Conservation (phyloP, 805 yeast species). For the Candida taoyuanica region DNA sequence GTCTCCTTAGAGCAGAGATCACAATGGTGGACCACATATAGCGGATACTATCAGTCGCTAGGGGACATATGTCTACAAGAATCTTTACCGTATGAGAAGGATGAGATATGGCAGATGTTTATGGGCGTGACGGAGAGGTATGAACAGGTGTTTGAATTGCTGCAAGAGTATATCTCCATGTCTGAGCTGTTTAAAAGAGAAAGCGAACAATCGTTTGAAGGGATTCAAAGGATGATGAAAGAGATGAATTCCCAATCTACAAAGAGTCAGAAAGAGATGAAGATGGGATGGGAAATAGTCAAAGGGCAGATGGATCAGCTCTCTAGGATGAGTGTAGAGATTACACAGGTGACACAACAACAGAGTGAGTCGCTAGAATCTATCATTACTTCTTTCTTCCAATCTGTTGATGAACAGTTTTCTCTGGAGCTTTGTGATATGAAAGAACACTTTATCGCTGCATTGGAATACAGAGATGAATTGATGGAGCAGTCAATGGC, state of each 20-base stretch:
- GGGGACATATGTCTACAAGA: slow-evolving; percentile 50
- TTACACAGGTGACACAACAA: slow-evolving; percentile 11
- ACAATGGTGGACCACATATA: slow-evolving; percentile 73
- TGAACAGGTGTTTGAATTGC: slow-evolving; percentile 15
- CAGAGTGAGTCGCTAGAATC: slow-evolving; percentile 13
- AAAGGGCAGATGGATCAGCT: slow-evolving; percentile 14
- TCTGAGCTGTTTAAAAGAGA: slow-evolving; percentile 18
- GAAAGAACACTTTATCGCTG: slow-evolving; percentile 13
- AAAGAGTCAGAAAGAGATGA: slow-evolving; percentile 9
- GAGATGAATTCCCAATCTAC: slow-evolving; percentile 9
- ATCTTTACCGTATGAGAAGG: slow-evolving; percentile 47
- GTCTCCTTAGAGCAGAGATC: slow-evolving; percentile 37
- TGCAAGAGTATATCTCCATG: slow-evolving; percentile 18
- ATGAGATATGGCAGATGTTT: slow-evolving; percentile 42
- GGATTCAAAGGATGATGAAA: slow-evolving; percentile 14
- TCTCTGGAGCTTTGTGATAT: slow-evolving; percentile 8
- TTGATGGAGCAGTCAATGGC: slow-evolving; percentile 8
- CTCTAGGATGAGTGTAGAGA: slow-evolving; percentile 14
- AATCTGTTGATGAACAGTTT: slow-evolving; percentile 8
- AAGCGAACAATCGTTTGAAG: slow-evolving; percentile 10
- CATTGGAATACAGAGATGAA: slow-evolving; percentile 12
- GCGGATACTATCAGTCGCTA: slow-evolving; percentile 57
- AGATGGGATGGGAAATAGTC: slow-evolving; percentile 14
- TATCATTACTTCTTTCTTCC: slow-evolving; percentile 12
- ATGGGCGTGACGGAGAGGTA: slow-evolving; percentile 40